Evolutionary conservation across 83 land plant genomes (phyloP).

Genomic region (Picea engelmannii): DNA sequence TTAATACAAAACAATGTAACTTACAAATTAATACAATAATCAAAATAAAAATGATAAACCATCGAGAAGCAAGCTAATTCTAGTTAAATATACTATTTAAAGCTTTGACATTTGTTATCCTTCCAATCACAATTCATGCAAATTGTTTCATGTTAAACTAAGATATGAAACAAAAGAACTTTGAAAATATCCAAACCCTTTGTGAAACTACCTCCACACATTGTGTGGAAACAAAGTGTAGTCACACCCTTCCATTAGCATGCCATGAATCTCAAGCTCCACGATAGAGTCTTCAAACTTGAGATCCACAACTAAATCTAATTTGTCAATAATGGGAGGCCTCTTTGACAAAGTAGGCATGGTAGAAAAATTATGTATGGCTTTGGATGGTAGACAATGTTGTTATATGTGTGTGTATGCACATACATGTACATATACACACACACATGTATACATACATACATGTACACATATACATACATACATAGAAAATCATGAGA

Average conservation of each 20-base stretch:
- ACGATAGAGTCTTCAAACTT: constrained; percentile 33
- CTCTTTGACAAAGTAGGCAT: constrained; percentile 26
- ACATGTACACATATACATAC: no score
- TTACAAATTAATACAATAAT: background rate
- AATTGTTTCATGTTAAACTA: background rate
- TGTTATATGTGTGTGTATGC: no score
- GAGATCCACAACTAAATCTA: constrained; percentile 50
- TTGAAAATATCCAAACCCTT: constrained; percentile 5
- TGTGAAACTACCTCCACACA: constrained; percentile 56
- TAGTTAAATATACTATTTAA: background rate
- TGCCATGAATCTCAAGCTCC: constrained; percentile 47
- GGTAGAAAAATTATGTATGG: constrained; percentile 21
- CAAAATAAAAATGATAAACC: background rate
- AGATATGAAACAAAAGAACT: background rate
- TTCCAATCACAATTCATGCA: background rate
- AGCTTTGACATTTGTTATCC: background rate
- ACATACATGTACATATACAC: no score
- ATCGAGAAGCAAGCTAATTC: background rate
- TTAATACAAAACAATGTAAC: no score
- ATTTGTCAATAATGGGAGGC: constrained; percentile 65
- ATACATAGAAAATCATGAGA: no score
- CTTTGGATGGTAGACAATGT: constrained; percentile 11
- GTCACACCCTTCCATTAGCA: constrained; percentile 66
- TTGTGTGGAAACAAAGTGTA: constrained; percentile 63
- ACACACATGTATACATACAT: no score